Evolutionary conservation across 495 filamentous ascomycete genomes (phyloP).

Genomic region (Extremus antarcticus): DNA sequence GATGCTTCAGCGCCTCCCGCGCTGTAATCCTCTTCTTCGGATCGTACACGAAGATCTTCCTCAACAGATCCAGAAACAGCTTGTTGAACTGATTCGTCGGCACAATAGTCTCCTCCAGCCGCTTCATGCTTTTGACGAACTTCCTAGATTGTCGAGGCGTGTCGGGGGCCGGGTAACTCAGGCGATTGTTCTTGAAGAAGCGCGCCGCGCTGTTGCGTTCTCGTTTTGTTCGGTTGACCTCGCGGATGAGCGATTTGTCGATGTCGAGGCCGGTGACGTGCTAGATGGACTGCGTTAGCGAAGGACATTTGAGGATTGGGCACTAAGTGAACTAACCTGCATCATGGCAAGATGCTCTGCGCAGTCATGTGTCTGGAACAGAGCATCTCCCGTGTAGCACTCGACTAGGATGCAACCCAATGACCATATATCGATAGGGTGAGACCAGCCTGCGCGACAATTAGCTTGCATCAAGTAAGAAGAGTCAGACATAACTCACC

Average conservation of each 20-base stretch:
- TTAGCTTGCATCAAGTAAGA: neutral
- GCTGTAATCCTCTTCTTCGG: constrained; percentile 83
- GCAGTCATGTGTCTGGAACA: constrained; percentile 98
- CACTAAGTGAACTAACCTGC: constrained; percentile 75
- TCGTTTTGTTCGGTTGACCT: constrained; percentile 54
- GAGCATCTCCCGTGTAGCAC: constrained; percentile 93
- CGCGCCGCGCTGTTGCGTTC: constrained; percentile 67
- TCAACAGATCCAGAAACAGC: constrained; percentile 77
- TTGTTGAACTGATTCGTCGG: constrained; percentile 64
- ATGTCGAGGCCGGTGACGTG: constrained; percentile 31
- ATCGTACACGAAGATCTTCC: constrained; percentile 91
- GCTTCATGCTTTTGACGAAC: constrained; percentile 94
- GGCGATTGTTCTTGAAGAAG: constrained; percentile 56
- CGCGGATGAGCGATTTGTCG: constrained; percentile 61
- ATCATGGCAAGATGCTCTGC: constrained; percentile 99
- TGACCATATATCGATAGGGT: constrained; percentile 97
- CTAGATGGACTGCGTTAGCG: neutral
- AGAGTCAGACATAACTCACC: constrained; percentile 27
- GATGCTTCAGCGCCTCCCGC: constrained; percentile 79
- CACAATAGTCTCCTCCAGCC: constrained; percentile 84
- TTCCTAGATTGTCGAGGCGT: constrained; percentile 80
- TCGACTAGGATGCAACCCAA: constrained; percentile 99
- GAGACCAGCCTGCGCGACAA: constrained; percentile 60
- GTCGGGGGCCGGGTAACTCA: constrained; percentile 81
- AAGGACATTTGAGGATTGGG: too few species aligned